phyloP scores from a whole-genome alignment of 2,329 filamentous ascomycete species.

The Stachybotrys echinatus region DNA sequence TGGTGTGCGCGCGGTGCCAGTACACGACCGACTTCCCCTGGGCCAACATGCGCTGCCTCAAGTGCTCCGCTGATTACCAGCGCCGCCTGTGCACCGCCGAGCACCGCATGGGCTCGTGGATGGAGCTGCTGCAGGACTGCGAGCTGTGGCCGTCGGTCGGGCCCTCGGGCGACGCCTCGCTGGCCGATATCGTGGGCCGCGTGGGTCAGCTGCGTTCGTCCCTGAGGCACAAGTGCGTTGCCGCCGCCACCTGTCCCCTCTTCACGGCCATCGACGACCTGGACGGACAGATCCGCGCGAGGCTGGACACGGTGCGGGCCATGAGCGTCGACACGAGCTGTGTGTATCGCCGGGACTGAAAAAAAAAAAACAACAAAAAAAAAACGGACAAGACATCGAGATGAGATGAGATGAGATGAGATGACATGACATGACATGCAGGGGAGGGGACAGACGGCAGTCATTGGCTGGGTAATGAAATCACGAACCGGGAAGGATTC shows the following conservation, averaged over 20 bases:
- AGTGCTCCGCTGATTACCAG: not conserved
- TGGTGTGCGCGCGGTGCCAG: not conserved
- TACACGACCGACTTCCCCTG: not conserved
- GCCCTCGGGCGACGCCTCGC: not conserved
- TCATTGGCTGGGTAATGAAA: too few species aligned
- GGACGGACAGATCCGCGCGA: not conserved
- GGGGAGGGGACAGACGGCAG: too few species aligned
- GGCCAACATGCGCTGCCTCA: not conserved
- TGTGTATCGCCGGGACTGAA: not conserved
- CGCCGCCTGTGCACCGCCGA: not conserved
- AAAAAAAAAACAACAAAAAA: too few species aligned
- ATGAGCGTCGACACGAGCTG: not conserved
- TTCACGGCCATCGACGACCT: not conserved
- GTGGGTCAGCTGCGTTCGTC: not conserved
- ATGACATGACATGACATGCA: too few species aligned
- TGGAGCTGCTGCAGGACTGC: not conserved
- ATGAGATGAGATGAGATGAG: too few species aligned
- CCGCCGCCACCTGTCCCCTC: not conserved
- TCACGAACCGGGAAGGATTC: too few species aligned
- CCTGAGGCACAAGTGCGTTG: not conserved
- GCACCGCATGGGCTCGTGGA: not conserved
- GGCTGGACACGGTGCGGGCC: not conserved
- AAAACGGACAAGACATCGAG: too few species aligned
- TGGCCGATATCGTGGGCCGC: not conserved
- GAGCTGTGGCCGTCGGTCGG: not conserved